Base-by-base conservation (phyloP, 192 early-diverging fungal species). In the Coemansia sp. region DNA sequence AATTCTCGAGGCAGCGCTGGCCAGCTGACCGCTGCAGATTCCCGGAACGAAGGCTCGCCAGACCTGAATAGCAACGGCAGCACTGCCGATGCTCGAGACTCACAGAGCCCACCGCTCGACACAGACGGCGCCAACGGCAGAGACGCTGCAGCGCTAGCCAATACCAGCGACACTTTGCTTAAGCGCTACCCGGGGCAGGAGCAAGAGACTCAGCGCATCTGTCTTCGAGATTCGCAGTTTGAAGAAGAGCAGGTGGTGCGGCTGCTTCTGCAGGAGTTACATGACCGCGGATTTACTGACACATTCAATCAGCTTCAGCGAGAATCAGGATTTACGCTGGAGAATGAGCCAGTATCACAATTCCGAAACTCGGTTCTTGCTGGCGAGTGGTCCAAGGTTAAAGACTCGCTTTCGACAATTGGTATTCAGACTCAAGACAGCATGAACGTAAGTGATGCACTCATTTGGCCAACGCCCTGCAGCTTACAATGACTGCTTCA, bases 241-340 rank as follows among this genome's bases (percentile, higher is more conserved):
- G 64, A 60, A 21, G 79, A 81, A 47, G 78, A 89, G 45, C 95
- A 98, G 68, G 82, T 95, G 4, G 91, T 95, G 27, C 87, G 95
- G 26, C 76, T 98, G 11, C 89, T 98, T 67, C 71, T 94, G 19
- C 96, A 98, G 75, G 87, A 92, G 58, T 79, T 97, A 41, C 80
- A 84, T 35, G 90, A 92, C 61, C 75, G 95, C 57, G 95, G 93
- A 1, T 92, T 76, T 69, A 90, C 88, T 26, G 74, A 91, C 57
- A 82, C 92, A 4, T 92, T 91, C 4, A 54, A 78, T 21, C 58
- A 62, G 25, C 83, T 98, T 21, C 87, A 96, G 71, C 58, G 72
- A 17, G 94, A 98, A 69, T 93, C 93, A 37, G 92, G 92, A 8
- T 85, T 82, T 58, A 82, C 81, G 31, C 75, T 93, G 19, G 95